Evolutionary conservation across 345 rosid species (phyloP), one percentile per base, ranked within the genome.

Genomic region (Melaleuca quinquenervia): DNA sequence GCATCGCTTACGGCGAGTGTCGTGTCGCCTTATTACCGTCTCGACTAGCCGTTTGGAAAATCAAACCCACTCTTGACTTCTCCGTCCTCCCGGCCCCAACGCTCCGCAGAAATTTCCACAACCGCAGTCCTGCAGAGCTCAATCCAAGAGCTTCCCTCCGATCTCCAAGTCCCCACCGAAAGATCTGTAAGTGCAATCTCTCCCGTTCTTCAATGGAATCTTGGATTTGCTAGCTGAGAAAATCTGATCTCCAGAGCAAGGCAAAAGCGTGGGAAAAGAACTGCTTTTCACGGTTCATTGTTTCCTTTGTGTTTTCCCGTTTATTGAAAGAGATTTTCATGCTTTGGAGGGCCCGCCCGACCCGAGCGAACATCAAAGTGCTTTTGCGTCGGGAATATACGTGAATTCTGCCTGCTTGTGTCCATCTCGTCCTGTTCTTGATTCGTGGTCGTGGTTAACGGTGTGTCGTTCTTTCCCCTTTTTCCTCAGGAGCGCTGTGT

Each of bases 11-110:
- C 80, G 48, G 6, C 48, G 48, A n/a, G 26, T 52, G 16, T 50
- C 32, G 51, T 32, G 82, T 54, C 82, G 62, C 45, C 18, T 76
- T 11, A 41, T 60, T 29, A 29, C 41, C 26, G 54, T 53, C 26
- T 53, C 26, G 85, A 53, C 32, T 89, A 90, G 89, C 91, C 91
- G 91, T 70, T 90, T 90, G 62, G 86, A 60, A 86, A 88, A 64
- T 70, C 86, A 58, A 84, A 52, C 53, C 56, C 41, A 53, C n/a
- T 0, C 53, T 22, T 60, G 82, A 32, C 48, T 58, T 51, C 29
- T 84, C 49, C 36, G 50, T 80, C 62, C 6, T 85, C 80, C 48
- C 48, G 26, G 7, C 78, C 78, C 48, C 80, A 18, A 36, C 80
- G 24, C 80, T 36, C 18, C 26, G 36, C 41, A 32, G 32, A 70